Evolutionary conservation across 768 basidiomycete genomes (phyloP).

Genomic region (Lentinula sp.): DNA sequence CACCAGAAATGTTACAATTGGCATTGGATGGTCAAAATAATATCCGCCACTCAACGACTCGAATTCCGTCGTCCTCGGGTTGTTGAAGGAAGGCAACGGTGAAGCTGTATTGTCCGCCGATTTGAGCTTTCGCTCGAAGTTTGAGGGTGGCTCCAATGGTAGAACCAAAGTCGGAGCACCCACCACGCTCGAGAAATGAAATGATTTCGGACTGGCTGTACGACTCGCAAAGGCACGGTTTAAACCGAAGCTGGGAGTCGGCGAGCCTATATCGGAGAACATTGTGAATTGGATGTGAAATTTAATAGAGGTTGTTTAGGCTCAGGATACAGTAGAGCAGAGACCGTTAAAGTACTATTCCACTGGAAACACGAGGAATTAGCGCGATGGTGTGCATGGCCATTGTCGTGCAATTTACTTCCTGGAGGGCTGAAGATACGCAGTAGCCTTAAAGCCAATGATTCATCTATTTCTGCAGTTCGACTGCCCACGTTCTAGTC

Average conservation of each 20-base stretch:
- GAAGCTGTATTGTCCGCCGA: neutral
- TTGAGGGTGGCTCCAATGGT: neutral
- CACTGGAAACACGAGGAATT: neutral
- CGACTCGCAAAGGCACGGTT: neutral
- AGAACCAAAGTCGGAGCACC: neutral
- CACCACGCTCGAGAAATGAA: neutral
- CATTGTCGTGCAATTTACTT: neutral
- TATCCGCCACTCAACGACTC: neutral
- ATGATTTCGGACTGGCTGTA: neutral
- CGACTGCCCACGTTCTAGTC: neutral
- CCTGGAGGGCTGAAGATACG: too few species aligned
- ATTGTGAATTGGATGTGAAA: neutral
- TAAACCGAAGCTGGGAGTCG: neutral
- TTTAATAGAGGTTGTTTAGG: neutral
- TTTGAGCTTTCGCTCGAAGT: neutral
- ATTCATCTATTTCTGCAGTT: neutral
- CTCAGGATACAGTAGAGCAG: neutral
- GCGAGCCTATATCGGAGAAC: slow-evolving; percentile 2
- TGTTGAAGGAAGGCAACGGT: neutral
- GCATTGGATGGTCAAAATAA: slow-evolving; percentile 2
- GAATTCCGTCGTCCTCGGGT: neutral
- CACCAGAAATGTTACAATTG: neutral
- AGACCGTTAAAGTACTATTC: neutral
- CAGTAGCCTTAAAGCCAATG: too few species aligned
- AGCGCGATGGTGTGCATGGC: neutral